These are phyloP conservation scores for Fomitiporia mediterranea DNA, from an alignment of 1,284 basidiomycete species.

Conservation along the genomic window DNA sequence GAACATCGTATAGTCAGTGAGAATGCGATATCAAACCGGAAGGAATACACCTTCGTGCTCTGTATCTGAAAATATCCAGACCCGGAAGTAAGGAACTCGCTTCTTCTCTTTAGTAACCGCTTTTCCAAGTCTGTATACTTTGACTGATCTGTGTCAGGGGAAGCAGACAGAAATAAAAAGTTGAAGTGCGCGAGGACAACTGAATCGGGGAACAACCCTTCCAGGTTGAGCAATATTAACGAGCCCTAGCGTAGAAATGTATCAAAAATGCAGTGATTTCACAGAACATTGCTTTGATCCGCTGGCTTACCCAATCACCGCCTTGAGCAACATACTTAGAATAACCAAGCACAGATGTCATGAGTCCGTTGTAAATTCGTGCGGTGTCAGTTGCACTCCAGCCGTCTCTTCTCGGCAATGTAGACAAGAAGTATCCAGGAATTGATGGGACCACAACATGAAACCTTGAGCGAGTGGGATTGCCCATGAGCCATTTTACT, in stretches of 20 bases:
- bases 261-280: too few relatives aligned
- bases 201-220: slow-evolving; percentile 20
- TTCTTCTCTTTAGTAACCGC: slow-evolving; percentile 10
- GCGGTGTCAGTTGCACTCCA: slow-evolving; percentile 23
- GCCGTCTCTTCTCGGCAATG: slow-evolving; percentile 20
- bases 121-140: slow-evolving; percentile 13
- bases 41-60: slow-evolving; percentile 20
- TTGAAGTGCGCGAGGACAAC: slow-evolving; percentile 24
- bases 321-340: slow-evolving; percentile 24
- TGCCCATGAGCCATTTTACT: neutral
- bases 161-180: slow-evolving; percentile 18
- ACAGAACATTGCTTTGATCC: neutral
- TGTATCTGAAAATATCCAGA: slow-evolving; percentile 22
- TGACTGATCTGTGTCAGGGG: neutral
- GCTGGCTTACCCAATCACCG: slow-evolving; percentile 24
- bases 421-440: slow-evolving; percentile 25
- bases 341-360: slow-evolving; percentile 26
- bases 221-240: neutral
- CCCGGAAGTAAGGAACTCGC: slow-evolving; percentile 19
- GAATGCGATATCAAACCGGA: neutral
- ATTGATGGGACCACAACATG: slow-evolving; percentile 25
- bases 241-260: too few relatives aligned
- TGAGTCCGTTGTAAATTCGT: slow-evolving; percentile 23
- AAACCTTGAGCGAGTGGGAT: slow-evolving; percentile 20
- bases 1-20: neutral